Conservation (phyloP, 2,329 filamentous ascomycete genomes). For the Verticillium isaacii region DNA sequence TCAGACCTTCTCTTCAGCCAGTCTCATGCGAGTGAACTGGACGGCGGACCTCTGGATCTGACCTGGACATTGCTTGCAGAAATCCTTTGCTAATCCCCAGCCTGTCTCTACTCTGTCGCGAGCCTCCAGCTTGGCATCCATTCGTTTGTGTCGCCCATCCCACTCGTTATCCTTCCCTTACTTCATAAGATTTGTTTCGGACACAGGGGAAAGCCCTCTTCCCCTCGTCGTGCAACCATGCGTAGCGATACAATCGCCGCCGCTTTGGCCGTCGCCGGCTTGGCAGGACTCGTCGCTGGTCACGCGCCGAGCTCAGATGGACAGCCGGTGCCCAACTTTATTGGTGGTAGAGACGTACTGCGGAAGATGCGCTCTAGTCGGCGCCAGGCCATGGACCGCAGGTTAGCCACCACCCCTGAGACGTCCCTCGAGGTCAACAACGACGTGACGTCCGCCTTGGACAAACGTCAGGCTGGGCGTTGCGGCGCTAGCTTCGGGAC, state of each 20-base stretch:
- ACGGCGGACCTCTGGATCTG: too few species aligned
- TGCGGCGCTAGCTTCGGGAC: slow-evolving; percentile 30
- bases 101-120: too few species aligned
- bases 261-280: slow-evolving; percentile 3
- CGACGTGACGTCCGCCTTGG: slow-evolving; percentile 1
- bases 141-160: not conserved
- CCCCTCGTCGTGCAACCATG: slow-evolving; percentile 2
- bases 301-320: slow-evolving; percentile 4
- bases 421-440: not conserved
- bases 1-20: too few species aligned
- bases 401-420: not conserved
- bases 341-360: slow-evolving; percentile 7
- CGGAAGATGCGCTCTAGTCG: slow-evolving; percentile 4
- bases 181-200: not conserved
- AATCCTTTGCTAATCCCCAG: too few species aligned
- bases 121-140: too few species aligned
- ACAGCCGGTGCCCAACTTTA: slow-evolving; percentile 5
- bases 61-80: too few species aligned
- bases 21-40: too few species aligned
- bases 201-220: not conserved
- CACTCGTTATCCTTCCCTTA: not conserved
- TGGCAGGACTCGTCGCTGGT: slow-evolving; percentile 5
- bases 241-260: slow-evolving; percentile 4
- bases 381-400: not conserved
- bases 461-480: slow-evolving; percentile 39